Percentiles rank a stretch among this genome's conserved stretches.
Evolutionary conservation across 257 asterid species (phyloP).

Genomic region (Fraxinus anomala): DNA sequence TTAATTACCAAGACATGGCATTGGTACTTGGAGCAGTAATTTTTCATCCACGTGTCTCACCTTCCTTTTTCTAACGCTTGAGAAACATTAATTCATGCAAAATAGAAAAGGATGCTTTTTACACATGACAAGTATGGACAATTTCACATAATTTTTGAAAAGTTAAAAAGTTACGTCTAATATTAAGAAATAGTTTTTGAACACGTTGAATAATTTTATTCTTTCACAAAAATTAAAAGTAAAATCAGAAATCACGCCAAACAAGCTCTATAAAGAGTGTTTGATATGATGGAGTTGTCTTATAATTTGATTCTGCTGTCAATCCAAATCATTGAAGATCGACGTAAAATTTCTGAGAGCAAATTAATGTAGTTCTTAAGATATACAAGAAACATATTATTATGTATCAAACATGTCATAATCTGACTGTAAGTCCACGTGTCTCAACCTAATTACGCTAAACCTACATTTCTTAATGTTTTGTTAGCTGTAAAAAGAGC

Average conservation of each 20-base stretch:
- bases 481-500: slow-evolving; percentile 3
- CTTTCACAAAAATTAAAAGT: no score
- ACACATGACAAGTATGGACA: background rate
- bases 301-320: background rate
- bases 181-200: no score
- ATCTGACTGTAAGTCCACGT: background rate
- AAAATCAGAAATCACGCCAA: no score
- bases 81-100: background rate
- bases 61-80: slow-evolving; percentile 38
- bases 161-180: no score
- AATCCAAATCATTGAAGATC: no score
- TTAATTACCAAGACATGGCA: slow-evolving; percentile 29
- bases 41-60: slow-evolving; percentile 35
- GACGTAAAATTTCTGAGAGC: no score
- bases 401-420: no score
- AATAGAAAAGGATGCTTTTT: background rate
- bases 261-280: no score
- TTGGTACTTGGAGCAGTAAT: slow-evolving; percentile 46
- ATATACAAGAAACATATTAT: background rate
- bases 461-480: slow-evolving; percentile 13
- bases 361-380: background rate
- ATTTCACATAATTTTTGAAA: no score
- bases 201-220: no score
- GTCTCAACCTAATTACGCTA: slow-evolving; percentile 29
- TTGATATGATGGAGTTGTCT: background rate